These are phyloP conservation scores for Apiospora saccharicola DNA, from an alignment of 2,329 filamentous ascomycete genomes.

Conservation along the genomic window DNA sequence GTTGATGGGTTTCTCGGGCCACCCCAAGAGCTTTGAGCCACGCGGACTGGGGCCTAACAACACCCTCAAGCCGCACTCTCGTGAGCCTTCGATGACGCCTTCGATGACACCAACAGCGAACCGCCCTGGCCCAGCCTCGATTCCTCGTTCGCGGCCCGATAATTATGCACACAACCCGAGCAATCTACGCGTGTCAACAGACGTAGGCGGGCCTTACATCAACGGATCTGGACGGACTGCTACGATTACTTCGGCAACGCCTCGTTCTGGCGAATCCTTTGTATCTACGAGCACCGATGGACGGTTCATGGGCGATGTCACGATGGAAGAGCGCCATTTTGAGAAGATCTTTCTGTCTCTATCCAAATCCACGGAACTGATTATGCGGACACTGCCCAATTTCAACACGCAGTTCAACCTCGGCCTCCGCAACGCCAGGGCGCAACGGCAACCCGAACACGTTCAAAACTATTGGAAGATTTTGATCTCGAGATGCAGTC, in stretches of 20 bases:
- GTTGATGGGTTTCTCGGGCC: slow-evolving; percentile 33
- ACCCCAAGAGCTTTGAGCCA: slow-evolving; percentile 26
- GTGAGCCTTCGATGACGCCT: slow-evolving; percentile 54
- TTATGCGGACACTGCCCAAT: slow-evolving; percentile 74
- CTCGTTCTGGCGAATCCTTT: slow-evolving; percentile 85
- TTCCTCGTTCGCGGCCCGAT: slow-evolving; percentile 47
- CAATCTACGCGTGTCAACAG: slow-evolving; percentile 64
- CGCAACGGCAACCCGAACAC: slow-evolving; percentile 64
- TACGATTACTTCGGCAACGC: slow-evolving; percentile 69
- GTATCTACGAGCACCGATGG: slow-evolving; percentile 60
- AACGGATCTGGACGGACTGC: slow-evolving; percentile 60
- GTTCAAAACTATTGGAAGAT: slow-evolving; percentile 72
- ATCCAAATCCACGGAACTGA: slow-evolving; percentile 75
- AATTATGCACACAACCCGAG: slow-evolving; percentile 56
- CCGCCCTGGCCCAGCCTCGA: slow-evolving; percentile 47
- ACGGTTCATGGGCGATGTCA: slow-evolving; percentile 67
- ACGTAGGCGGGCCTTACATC: slow-evolving; percentile 57
- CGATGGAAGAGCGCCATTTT: slow-evolving; percentile 81
- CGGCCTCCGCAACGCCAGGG: slow-evolving; percentile 69
- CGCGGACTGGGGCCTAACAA: slow-evolving; percentile 48
- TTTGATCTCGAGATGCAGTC: slow-evolving; percentile 74
- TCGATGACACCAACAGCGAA: slow-evolving; percentile 55
- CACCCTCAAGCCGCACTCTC: slow-evolving; percentile 58
- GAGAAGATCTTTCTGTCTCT: slow-evolving; percentile 83
- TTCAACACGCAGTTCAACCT: slow-evolving; percentile 72